These are phyloP conservation scores for Phaeoacremonium minimum DNA, from an alignment of 2,329 filamentous ascomycete species.

Conservation along the genomic window DNA sequence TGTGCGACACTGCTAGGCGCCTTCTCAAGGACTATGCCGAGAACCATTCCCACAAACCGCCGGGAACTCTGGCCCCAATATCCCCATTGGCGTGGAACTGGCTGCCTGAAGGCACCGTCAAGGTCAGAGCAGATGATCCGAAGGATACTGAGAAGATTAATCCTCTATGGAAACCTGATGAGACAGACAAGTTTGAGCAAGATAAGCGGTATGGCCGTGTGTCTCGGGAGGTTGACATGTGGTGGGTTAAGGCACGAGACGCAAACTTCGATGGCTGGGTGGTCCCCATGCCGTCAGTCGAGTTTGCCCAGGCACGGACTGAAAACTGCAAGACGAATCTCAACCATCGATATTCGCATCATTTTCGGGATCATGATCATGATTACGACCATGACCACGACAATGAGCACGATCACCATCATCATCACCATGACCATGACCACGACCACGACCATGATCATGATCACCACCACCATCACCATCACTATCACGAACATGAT, in stretches of 20 bases:
- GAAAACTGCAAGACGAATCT: slow-evolving; percentile 57
- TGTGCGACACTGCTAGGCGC: slow-evolving; percentile 50
- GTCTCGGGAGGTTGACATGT: slow-evolving; percentile 60
- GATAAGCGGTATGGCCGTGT: slow-evolving; percentile 56
- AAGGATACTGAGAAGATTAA: slow-evolving; percentile 34
- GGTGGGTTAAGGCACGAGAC: slow-evolving; percentile 59
- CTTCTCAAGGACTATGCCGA: slow-evolving; percentile 52
- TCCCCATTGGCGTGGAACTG: slow-evolving; percentile 53
- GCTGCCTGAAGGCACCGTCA: slow-evolving; percentile 34
- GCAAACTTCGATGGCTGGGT: slow-evolving; percentile 57
- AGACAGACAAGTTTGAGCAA: slow-evolving; percentile 53
- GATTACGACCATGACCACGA: slow-evolving; percentile 34
- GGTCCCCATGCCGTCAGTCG: slow-evolving; percentile 55
- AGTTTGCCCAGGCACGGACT: slow-evolving; percentile 52
- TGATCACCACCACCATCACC: slow-evolving; percentile 47
- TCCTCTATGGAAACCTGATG: slow-evolving; percentile 46
- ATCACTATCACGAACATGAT: slow-evolving; percentile 37
- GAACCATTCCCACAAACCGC: slow-evolving; percentile 41
- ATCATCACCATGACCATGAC: slow-evolving; percentile 33
- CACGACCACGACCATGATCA: slow-evolving; percentile 38
- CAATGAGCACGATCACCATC: slow-evolving; percentile 27
- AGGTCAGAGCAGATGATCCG: slow-evolving; percentile 28
- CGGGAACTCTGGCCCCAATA: slow-evolving; percentile 44
- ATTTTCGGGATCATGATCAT: slow-evolving; percentile 36
- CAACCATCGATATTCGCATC: slow-evolving; percentile 48